Base-by-base conservation (phyloP, 2,329 filamentous ascomycete genomes). In the Botrytis tulipae region DNA sequence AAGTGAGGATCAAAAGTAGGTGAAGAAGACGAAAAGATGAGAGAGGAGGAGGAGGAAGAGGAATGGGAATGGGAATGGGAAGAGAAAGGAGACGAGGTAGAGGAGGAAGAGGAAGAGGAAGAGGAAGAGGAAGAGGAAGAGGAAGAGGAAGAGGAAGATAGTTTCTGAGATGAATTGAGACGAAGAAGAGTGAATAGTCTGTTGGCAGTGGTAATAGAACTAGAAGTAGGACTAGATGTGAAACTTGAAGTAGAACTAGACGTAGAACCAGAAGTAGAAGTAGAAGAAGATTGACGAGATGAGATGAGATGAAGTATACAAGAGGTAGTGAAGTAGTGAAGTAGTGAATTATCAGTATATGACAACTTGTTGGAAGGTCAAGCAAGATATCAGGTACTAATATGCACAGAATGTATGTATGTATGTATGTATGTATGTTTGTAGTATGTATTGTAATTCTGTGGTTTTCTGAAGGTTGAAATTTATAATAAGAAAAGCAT, bases 1-100 rank as follows among this genome's bases (percentile, higher is more conserved):
- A 44, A 37, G 69, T 42, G 66, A 69, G 37, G 48, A 25, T 32
- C n/a, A 32, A 51, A 68, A 63, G 61, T 63, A 63, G 25, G 37
- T 42, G 61, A 37, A 35, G 35, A 22, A 40, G 46, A 20, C 12
- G 65, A n/a, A 25, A 42, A 65, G 4, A 16, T 4, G 25, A 29
- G 44, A 18, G 42, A 10, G 62, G 32, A 4, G 7, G 44, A 12
- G 18, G 35, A 35, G 35, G 35, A 35, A 35, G 32, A 32, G 32
- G 32, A 35, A 35, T 35, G 35, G 35, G 16, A 32, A 35, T 16
- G 60, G 14, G 18, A 35, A 35, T 32, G 18, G 54, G 12, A 40
- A 40, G 22, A 18, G 25, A 12, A 0, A 35, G n/a, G 29, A 22
- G 40, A 44, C 10, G 61, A 44, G 42, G 61, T 10, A 10, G 61